Percentiles rank a stretch among this genome's conserved stretches.
These are phyloP conservation scores for Candida insectorum DNA, from an alignment of 805 yeast genomes.

Conservation along the genomic window DNA sequence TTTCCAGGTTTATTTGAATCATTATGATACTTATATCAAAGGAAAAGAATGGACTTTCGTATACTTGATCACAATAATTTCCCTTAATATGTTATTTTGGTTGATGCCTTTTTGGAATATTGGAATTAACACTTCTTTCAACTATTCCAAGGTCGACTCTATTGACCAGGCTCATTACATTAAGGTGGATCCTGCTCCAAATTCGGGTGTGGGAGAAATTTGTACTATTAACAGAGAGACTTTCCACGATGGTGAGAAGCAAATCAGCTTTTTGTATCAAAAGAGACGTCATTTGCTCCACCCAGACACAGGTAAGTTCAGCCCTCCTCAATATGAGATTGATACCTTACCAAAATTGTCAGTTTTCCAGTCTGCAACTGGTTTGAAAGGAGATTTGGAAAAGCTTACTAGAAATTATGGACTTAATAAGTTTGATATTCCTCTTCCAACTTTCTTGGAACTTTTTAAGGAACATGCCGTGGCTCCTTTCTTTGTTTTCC, in stretches of 20 bases:
- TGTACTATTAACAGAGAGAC: slow-evolving; percentile 56
- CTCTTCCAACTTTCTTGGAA: slow-evolving; percentile 87
- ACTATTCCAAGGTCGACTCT: slow-evolving; percentile 52
- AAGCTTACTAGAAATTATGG: slow-evolving; percentile 64
- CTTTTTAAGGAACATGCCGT: slow-evolving; percentile 96
- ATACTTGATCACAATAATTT: slow-evolving; percentile 66
- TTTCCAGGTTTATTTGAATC: slow-evolving; percentile 56
- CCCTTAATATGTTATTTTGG: slow-evolving; percentile 74
- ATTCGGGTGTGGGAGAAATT: slow-evolving; percentile 83
- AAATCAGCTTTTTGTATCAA: slow-evolving; percentile 77
- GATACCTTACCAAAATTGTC: slow-evolving; percentile 57
- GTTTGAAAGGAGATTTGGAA: slow-evolving; percentile 53
- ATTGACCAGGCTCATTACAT: slow-evolving; percentile 68
- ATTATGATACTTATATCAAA: slow-evolving; percentile 77
- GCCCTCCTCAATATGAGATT: slow-evolving; percentile 79
- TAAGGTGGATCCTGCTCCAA: slow-evolving; percentile 76
- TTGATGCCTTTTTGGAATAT: slow-evolving; percentile 95
- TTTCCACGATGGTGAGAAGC: slow-evolving; percentile 55
- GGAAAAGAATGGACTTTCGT: slow-evolving; percentile 97
- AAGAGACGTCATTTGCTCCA: slow-evolving; percentile 85
- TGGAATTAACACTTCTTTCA: slow-evolving; percentile 63
- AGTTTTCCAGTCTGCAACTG: slow-evolving; percentile 53
- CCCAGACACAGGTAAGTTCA: slow-evolving; percentile 48
- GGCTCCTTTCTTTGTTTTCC: slow-evolving; percentile 97
- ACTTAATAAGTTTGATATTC: slow-evolving; percentile 85